Conservation (phyloP, 805 yeast species). For the Metschnikowia rubicola region DNA sequence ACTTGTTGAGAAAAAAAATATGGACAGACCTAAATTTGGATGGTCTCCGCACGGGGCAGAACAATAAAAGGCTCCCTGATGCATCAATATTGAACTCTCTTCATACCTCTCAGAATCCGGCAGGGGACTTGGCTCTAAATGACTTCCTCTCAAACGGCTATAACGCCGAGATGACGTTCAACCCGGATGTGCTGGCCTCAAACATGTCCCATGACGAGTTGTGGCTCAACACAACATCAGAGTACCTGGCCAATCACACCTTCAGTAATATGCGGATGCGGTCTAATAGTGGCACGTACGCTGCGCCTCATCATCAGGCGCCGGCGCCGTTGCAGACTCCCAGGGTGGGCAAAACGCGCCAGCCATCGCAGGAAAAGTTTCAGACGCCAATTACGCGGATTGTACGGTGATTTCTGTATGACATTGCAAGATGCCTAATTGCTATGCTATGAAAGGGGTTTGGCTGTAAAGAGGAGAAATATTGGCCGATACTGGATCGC, state of each 20-base stretch:
- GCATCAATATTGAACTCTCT: slow-evolving; percentile 31
- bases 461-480: too few relatives aligned
- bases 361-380: slow-evolving; percentile 37
- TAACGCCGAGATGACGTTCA: slow-evolving; percentile 14
- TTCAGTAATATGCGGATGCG: slow-evolving; percentile 21
- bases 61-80: slow-evolving; percentile 21
- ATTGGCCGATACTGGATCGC: too few relatives aligned
- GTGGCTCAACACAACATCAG: slow-evolving; percentile 31
- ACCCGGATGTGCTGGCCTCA: slow-evolving; percentile 27
- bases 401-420: slow-evolving; percentile 19
- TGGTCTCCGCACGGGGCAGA: slow-evolving; percentile 24
- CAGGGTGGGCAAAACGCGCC: slow-evolving; percentile 35
- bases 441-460: too few relatives aligned
- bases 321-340: slow-evolving; percentile 35
- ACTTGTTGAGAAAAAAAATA: slow-evolving; percentile 25
- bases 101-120: slow-evolving; percentile 14
- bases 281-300: slow-evolving; percentile 10
- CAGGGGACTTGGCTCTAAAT: slow-evolving; percentile 24
- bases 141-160: slow-evolving; percentile 36
- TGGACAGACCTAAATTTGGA: slow-evolving; percentile 36
- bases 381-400: slow-evolving; percentile 43
- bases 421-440: not conserved
- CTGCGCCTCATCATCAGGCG: slow-evolving; percentile 4
- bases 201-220: slow-evolving; percentile 28
- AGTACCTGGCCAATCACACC: slow-evolving; percentile 27